Evolutionary conservation across 148 eudicot genomes (phyloP), one percentile per base, ranked within the genome.

Genomic region (Amaranthus hypochondriacus): DNA sequence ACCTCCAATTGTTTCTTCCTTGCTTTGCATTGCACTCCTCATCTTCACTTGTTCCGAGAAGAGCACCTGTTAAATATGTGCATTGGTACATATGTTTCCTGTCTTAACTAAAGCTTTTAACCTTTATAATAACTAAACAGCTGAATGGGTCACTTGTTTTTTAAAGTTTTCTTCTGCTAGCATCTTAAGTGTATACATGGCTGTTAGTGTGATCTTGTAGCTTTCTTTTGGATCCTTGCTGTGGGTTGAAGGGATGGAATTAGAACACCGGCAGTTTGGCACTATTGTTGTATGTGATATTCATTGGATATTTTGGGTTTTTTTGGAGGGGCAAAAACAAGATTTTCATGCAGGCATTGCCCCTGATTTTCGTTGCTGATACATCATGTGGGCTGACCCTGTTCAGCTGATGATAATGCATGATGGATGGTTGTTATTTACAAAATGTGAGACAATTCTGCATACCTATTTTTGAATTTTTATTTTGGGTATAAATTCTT

Each of bases 1-100:
- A 48, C 73, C 78, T 57, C 60, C 70, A 57, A 53, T 78, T 81
- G 69, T 48, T 60, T 82, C 77, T 48, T 86, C 81, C 80, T 82
- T 85, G 48, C 82, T 76, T 75, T 84, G 87, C 80, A 87, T 74
- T 56, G 82, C 81, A 11, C 69, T 79, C 77, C 93, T 84, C 74
- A 91, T 75, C 73, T 89, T 89, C 59, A 81, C 81, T 87, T 89
- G 96, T 77, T 91, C 96, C 0, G 85, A 83, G 70, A 89, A 87
- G 73, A 89, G 66, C 39, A 91, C 90, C 93, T 91, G 91, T 74
- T 54, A 64, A 62, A 54, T 73, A 52, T 50, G 15, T 48, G 50
- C 48, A 42, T 57, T 15, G 57, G 12, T 57, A 55, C 5, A 10
- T 10, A 51, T 48, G n/a, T 54, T 48, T 71, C 43, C 57, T 71